Evolutionary conservation across 2,329 filamentous ascomycete genomes (phyloP), one percentile per base, ranked within the genome.

Genomic region (Cadophora luteo-olivacea): DNA sequence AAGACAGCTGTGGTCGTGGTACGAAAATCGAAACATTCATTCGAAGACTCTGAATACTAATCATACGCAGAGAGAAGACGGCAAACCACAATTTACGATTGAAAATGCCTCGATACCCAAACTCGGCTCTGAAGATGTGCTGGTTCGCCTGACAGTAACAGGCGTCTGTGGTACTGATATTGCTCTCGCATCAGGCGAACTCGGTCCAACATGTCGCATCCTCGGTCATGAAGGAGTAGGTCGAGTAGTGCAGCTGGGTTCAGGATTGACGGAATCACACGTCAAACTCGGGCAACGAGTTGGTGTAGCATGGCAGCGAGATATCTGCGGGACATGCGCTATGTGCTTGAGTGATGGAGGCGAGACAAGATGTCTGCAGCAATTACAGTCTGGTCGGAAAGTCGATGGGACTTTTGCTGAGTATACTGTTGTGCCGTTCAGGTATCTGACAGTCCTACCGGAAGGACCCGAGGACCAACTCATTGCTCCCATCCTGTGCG

Each of bases 401-500:
- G 71, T 75, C 32, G 78, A 81, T 52, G 72, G 72, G 6, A 71
- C 68, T 19, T 74, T 71, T 65, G 69, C 69, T 4, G 72, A 72
- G 32, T 73, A 84, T 68, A 83, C 83, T 74, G 82, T 87, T 11
- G 83, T 83, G 0, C 82, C 83, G 0, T 80, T 79, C 16, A 84
- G 85, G 71, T 93, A 92, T 72, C 82, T 83, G 45, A 85, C 86
- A 72, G 83, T 82, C 64, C 83, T 87, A 45, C 85, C 85, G 0
- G 84, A 86, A 14, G 77, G 76, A 0, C 79, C 86, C 12, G 77
- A 82, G 5, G 83, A 83, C 0, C 80, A 84, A 36, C 72, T 80
- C 0, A 82, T 82, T 0, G 85, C 91, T 2, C 91, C 92, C 0
- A 87, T 94, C 80, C 83, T 94, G 24, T 94, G 92, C 77, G 92